Percentiles rank a stretch among this genome's conserved stretches.
Evolutionary conservation across 2,329 filamentous ascomycete species (phyloP).

Genomic region (Aspergillus sojae): DNA sequence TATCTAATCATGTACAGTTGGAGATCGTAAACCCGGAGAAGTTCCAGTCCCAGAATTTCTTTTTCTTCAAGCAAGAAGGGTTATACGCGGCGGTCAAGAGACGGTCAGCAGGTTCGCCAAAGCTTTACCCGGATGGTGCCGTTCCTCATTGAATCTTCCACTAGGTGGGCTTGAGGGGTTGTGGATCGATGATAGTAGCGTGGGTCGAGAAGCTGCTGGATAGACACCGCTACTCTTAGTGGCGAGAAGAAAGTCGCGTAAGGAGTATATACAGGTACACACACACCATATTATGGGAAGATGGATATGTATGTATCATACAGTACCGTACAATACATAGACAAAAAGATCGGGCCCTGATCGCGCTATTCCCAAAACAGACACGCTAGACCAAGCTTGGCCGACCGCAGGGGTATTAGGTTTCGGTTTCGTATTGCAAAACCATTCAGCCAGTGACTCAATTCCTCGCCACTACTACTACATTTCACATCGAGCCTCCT

Average conservation of each 20-base stretch:
- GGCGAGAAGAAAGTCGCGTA: too few species aligned
- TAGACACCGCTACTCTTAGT: not conserved
- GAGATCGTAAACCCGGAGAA: not conserved
- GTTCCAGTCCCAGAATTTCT: not conserved
- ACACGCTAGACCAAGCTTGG: not conserved
- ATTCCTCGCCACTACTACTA: not conserved
- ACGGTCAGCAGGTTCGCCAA: not conserved
- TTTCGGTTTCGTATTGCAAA: not conserved
- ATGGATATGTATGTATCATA: not conserved
- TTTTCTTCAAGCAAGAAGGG: constrained; percentile 3
- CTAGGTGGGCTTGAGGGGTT: not conserved
- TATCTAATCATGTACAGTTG: not conserved
- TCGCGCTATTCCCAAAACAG: not conserved
- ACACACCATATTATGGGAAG: too few species aligned
- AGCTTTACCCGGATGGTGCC: too few species aligned
- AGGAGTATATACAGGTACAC: too few species aligned
- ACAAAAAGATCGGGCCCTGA: not conserved
- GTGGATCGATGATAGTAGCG: not conserved
- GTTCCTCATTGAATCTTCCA: not conserved
- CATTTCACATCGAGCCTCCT: not conserved
- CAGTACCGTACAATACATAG: not conserved
- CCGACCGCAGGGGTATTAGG: not conserved
- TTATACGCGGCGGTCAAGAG: not conserved
- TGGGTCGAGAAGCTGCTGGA: not conserved
- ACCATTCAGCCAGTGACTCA: not conserved